These are phyloP conservation scores for Nigrograna mackinnonii DNA, from an alignment of 2,329 filamentous ascomycete species.

Conservation along the genomic window DNA sequence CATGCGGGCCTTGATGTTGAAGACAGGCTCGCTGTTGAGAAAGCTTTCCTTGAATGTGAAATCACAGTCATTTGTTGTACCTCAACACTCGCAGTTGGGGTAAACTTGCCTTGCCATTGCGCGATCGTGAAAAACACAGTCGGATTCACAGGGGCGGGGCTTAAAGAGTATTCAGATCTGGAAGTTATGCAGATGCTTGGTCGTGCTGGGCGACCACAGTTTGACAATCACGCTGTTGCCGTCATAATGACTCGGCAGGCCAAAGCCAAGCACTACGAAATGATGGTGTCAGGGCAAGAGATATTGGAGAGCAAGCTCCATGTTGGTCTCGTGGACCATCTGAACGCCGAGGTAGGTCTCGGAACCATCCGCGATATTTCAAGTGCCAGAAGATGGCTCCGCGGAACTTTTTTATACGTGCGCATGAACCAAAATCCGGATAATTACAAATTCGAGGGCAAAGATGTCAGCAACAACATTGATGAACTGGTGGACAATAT, in stretches of 20 bases:
- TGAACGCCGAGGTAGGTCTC: constrained; percentile 82
- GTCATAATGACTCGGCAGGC: constrained; percentile 77
- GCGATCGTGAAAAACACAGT: constrained; percentile 83
- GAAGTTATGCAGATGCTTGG: constrained; percentile 93
- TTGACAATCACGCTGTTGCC: constrained; percentile 74
- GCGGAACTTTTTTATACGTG: constrained; percentile 77
- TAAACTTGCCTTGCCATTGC: constrained; percentile 83
- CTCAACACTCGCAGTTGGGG: constrained; percentile 79
- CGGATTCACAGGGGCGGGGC: constrained; percentile 54
- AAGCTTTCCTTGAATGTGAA: constrained; percentile 69
- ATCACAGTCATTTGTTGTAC: constrained; percentile 85
- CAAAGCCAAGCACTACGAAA: constrained; percentile 69
- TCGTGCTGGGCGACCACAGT: constrained; percentile 80
- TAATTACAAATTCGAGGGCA: constrained; percentile 69
- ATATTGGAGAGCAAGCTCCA: constrained; percentile 78
- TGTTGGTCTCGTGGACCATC: constrained; percentile 76
- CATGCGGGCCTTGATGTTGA: constrained; percentile 72
- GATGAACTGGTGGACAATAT: constrained; percentile 71
- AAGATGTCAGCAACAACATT: constrained; percentile 52
- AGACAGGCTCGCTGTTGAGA: constrained; percentile 70
- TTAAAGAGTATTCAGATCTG: constrained; percentile 76
- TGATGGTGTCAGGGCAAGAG: constrained; percentile 73
- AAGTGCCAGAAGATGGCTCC: constrained; percentile 74
- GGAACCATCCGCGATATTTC: constrained; percentile 68
- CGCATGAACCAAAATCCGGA: constrained; percentile 71